phyloP scores from a whole-genome alignment of 2,329 filamentous ascomycete genomes.

The Tolypocladium sp. region DNA sequence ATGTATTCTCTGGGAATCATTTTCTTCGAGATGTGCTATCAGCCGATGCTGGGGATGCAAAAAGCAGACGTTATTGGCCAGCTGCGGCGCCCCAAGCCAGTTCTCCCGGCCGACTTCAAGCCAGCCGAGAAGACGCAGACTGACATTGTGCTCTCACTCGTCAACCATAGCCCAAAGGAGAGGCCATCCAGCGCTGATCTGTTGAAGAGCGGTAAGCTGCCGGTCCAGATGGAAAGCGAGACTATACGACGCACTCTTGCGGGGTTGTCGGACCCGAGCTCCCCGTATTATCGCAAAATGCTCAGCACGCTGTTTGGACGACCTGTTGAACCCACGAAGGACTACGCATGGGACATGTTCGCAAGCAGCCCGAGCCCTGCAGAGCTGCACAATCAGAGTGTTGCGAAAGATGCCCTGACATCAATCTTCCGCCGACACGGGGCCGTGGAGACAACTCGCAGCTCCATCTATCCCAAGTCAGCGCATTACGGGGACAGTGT shows the following conservation, averaged over 20 bases:
- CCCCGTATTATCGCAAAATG: conserved; percentile 84
- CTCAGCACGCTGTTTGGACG: conserved; percentile 75
- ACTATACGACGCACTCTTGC: conserved; percentile 76
- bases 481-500: conserved; percentile 65
- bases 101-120: conserved; percentile 65
- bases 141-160: conserved; percentile 68
- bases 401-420: conserved; percentile 65
- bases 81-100: conserved; percentile 58
- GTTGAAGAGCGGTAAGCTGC: conserved; percentile 76
- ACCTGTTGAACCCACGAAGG: conserved; percentile 68
- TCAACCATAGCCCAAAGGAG: conserved; percentile 74
- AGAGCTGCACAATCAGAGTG: conserved; percentile 60
- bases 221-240: conserved; percentile 87
- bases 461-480: conserved; percentile 72
- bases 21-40: conserved; percentile 94
- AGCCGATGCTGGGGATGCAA: conserved; percentile 57
- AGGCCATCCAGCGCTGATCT: conserved; percentile 77
- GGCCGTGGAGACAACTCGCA: conserved; percentile 70
- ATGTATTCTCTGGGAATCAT: conserved; percentile 98
- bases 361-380: conserved; percentile 40
- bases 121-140: conserved; percentile 62
- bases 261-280: conserved; percentile 71
- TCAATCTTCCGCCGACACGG: conserved; percentile 83
- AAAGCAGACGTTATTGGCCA: conserved; percentile 55
- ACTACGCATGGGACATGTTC: conserved; percentile 69